A percentile compares a stretch with the other conserved stretches of the same genome.
Evolutionary conservation across 208 protist genomes (phyloP).

Genomic region (Trypanosoma avium): DNA sequence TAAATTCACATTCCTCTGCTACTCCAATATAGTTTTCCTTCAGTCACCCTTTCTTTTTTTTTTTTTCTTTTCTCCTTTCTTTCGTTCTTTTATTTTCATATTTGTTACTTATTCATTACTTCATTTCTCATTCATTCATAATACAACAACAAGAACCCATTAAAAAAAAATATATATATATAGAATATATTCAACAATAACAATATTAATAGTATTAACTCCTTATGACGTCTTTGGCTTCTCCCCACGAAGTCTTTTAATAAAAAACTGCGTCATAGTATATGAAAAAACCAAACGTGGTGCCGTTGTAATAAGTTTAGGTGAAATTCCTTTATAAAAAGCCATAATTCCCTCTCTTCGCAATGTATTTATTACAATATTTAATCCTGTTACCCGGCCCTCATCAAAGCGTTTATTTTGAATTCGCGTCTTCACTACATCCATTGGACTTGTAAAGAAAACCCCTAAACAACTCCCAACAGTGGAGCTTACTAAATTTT

Average conservation of each 20-base stretch:
- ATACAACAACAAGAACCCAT: not conserved
- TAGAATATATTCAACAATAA: no score
- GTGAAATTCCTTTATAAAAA: constrained; percentile 86
- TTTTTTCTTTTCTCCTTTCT: not conserved
- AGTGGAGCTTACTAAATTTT: constrained; percentile 66
- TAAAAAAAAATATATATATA: no score
- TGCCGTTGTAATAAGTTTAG: constrained; percentile 71
- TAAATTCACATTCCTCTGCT: no score
- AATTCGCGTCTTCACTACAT: constrained; percentile 87
- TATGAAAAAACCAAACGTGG: constrained; percentile 85
- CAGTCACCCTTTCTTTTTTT: not conserved
- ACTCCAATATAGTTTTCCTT: not conserved
- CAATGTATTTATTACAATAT: constrained; percentile 52
- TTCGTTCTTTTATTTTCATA: not conserved
- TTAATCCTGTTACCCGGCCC: constrained; percentile 40
- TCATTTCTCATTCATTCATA: not conserved
- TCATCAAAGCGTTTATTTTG: constrained; percentile 59
- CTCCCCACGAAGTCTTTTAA: constrained; percentile 38
- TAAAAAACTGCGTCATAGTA: constrained; percentile 86
- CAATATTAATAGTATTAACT: no score
- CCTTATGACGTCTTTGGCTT: not conserved
- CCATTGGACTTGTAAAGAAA: constrained; percentile 63
- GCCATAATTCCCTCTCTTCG: constrained; percentile 56
- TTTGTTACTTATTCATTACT: not conserved
- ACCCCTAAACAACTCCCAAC: constrained; percentile 61